Base-by-base conservation (phyloP, 2,329 filamentous ascomycete species). In the Didymella sp. region DNA sequence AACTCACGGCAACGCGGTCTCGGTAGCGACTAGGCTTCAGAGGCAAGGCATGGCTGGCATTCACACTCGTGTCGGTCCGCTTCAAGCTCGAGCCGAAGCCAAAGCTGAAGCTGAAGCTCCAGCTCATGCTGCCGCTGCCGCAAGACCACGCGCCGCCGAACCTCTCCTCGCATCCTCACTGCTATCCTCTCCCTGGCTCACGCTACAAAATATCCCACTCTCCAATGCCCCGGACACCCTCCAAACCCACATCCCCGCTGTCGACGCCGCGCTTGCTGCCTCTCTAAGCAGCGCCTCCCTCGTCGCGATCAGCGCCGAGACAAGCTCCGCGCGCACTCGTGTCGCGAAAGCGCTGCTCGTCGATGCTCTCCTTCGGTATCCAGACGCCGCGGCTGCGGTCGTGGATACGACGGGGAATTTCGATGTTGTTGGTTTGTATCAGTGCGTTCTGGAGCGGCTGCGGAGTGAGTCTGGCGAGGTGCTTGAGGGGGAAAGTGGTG, bases 361-460 rank as follows among this genome's bases (percentile, higher is more conserved):
- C 0, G 67, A 72, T 7, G 77, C 78, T 56, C 68, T 83, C 1
- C 61, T 81, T 2, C 28, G 59, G 8, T 48, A 66, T 15, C 7
- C 60, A 0, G 35, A 45, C 0, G 60, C 68, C 0, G 68, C 68
- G 6, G 79, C 75, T 2, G 80, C 77, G 0, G 67, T 83, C 5
- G 74, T 84, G 11, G 81, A 84, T 51, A 77, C 77, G 3, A 77
- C 76, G 0, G 78, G 81, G 2, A 73, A 77, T 2, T 78, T 82
- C 38, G 78, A 82, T 61, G 72, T 82, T 7, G 48, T 79, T 0
- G 68, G 67, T 4, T 58, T 83, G 54, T 61, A 31, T 33, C 48
- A 11, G 15, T 22, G 3, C 30, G 37, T 51, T 15, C 19, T 56
- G n/a, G 30, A 5, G 8, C 40, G 40, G 13, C 21, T 56, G 38